Percentiles rank a stretch among this genome's conserved stretches.
Conservation (phyloP, 1,284 basidiomycete genomes). For the Thelephora terrestris region DNA sequence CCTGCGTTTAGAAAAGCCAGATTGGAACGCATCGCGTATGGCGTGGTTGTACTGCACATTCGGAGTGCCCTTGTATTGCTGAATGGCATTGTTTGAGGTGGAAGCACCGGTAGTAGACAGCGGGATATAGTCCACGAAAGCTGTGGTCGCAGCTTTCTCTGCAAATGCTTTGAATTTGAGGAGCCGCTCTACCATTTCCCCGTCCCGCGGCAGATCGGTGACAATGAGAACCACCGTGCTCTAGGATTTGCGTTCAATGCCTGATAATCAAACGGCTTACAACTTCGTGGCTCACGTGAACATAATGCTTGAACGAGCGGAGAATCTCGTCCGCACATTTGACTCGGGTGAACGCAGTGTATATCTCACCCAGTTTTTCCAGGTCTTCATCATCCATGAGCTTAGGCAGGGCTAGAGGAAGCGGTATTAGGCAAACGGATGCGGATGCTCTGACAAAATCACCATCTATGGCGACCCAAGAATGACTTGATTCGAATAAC, state of each 20-base stretch:
- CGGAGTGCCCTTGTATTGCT: conserved; percentile 21
- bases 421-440: neutral
- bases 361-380: conserved; percentile 45
- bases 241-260: conserved; percentile 23
- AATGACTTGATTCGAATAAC: conserved; percentile 36
- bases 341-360: conserved; percentile 55
- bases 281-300: conserved; percentile 31
- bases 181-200: conserved; percentile 73
- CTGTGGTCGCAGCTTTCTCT: conserved; percentile 36
- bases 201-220: conserved; percentile 44
- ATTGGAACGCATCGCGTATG: conserved; percentile 68
- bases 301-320: conserved; percentile 51
- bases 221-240: conserved; percentile 46
- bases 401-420: conserved; percentile 41
- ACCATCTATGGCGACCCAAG: conserved; percentile 53
- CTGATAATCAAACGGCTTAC: neutral
- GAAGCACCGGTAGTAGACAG: conserved; percentile 1
- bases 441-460: conserved; percentile 3
- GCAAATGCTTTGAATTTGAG: conserved; percentile 62
- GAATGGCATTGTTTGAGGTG: conserved; percentile 17
- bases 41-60: conserved; percentile 51
- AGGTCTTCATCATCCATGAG: conserved; percentile 46
- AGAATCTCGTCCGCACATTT: conserved; percentile 44
- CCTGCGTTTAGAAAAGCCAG: conserved; percentile 72
- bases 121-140: conserved; percentile 31